A percentile compares a stretch with the other conserved stretches of the same genome.
Evolutionary conservation across 257 asterid species (phyloP).

Genomic region (Eustoma russellianum): DNA sequence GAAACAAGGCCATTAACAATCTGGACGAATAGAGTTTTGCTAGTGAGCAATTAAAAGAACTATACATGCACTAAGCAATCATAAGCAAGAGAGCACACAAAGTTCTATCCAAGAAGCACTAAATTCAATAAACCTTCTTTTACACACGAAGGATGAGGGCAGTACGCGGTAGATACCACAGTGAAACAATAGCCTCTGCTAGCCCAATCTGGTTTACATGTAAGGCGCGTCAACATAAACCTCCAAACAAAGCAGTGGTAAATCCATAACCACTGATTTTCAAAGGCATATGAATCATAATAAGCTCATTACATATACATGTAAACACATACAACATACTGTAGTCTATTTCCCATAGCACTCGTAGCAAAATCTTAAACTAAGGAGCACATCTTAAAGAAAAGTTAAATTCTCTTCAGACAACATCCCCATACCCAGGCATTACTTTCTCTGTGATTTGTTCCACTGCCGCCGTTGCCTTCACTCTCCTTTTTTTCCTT

Average conservation of each 20-base stretch:
- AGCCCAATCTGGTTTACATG: slow-evolving; percentile 13
- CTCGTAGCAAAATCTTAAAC: slow-evolving; percentile 7
- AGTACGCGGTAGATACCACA: slow-evolving; percentile 3
- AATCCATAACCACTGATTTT: slow-evolving; percentile 9
- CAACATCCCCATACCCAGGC: neutral
- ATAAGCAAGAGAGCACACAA: neutral
- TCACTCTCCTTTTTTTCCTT: no score
- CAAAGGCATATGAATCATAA: slow-evolving; percentile 9
- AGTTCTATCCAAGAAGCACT: slow-evolving; percentile 4
- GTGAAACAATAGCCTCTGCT: slow-evolving; percentile 7
- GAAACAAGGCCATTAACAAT: no score
- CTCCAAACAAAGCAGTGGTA: slow-evolving; percentile 7
- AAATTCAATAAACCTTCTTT: slow-evolving; percentile 15
- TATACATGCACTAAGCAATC: neutral
- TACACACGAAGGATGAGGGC: slow-evolving; percentile 16
- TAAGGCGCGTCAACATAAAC: slow-evolving; percentile 1
- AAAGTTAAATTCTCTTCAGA: slow-evolving; percentile 11
- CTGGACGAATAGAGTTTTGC: no score
- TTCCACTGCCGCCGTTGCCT: no score
- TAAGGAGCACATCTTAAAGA: slow-evolving; percentile 8
- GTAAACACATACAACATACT: slow-evolving; percentile 10
- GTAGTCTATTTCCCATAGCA: slow-evolving; percentile 10
- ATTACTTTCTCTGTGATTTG: no score
- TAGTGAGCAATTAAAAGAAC: no score
- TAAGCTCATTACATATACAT: slow-evolving; percentile 14